Base-by-base conservation (phyloP, 495 filamentous ascomycete species). In the Xylaria grammica region DNA sequence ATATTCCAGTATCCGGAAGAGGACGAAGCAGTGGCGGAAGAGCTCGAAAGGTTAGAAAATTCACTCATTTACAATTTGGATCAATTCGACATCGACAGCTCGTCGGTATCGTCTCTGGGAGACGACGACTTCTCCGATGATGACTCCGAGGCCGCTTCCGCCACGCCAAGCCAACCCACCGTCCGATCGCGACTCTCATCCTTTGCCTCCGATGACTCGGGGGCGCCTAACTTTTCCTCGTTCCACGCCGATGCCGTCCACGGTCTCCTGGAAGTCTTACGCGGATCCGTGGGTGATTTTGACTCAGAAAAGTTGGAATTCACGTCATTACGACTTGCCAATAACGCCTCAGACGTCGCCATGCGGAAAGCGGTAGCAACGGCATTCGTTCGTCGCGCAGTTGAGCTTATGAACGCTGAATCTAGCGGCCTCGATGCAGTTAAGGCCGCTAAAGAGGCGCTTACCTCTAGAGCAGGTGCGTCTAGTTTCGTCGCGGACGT, bases 241-340 rank as follows among this genome's bases (percentile, higher is more conserved):
- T 98, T 97, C 85, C 91, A 97, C 69, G 82, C 89, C 46, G 95
- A 98, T 61, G 95, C 96, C 11, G 88, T 92, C 2, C 81, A 85
- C 68, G 95, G 91, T 65, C 84, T 98, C 29, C 85, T 94, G 49
- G 92, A 96, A 69, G 88, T 92, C 45, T 81, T 99, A 40, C 79
- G 80, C 44, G 78, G 73, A 2, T 76, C 73, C 32, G 86, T 86
- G 59, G 88, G 90, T 54, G 86, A 91, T 44, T 87, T 92, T n/a
- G 91, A 95, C 71, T 90, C 90, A 11, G 92, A 95, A 9, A 89
- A 91, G 68, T 82, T 98, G 11, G 95, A 99, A 73, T 88, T 99
- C 45, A 95, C 90, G 78, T 89, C 91, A 68, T 84, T 97, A 38
- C 87, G 94, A 6, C 91, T 99, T 78, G 90, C 87, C 24, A 90